phyloP scores from a whole-genome alignment of 345 rosid genomes.

The Limnanthes douglasii region DNA sequence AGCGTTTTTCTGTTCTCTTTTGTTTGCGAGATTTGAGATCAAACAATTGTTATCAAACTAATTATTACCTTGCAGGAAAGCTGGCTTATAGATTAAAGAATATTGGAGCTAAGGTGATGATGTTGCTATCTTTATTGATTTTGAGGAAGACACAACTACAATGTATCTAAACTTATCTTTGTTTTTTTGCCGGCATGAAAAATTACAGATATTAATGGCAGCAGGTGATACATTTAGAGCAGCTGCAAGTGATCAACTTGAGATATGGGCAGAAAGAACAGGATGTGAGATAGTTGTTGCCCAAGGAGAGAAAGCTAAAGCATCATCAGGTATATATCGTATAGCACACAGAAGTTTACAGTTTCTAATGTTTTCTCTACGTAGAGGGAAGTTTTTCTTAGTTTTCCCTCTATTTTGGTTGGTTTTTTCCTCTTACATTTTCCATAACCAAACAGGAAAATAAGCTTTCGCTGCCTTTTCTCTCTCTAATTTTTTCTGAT shows the following conservation, averaged over 20 bases:
- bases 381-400: too few species aligned
- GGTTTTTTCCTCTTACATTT: background rate
- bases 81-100: conserved; percentile 79
- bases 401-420: too few species aligned
- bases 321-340: conserved; percentile 55
- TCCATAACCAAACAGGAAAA: too few species aligned
- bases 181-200: conserved; percentile 14
- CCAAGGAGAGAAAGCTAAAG: conserved; percentile 62
- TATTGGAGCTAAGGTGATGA: conserved; percentile 65
- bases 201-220: conserved; percentile 70
- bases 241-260: conserved; percentile 93
- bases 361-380: background rate
- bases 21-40: too few species aligned
- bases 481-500: too few species aligned
- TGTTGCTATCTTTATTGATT: background rate
- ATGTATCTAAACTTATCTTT: too few species aligned
- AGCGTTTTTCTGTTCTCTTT: conserved; percentile 5
- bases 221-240: conserved; percentile 99
- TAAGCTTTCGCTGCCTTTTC: too few species aligned
- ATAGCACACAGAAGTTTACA: too few species aligned
- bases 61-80: conserved; percentile 49
- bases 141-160: too few species aligned
- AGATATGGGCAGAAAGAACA: conserved; percentile 94
- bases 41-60: too few species aligned
- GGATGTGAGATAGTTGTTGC: conserved; percentile 85